Conservation (phyloP, 352 stramenopile species). For the Pythium dissimile region DNA sequence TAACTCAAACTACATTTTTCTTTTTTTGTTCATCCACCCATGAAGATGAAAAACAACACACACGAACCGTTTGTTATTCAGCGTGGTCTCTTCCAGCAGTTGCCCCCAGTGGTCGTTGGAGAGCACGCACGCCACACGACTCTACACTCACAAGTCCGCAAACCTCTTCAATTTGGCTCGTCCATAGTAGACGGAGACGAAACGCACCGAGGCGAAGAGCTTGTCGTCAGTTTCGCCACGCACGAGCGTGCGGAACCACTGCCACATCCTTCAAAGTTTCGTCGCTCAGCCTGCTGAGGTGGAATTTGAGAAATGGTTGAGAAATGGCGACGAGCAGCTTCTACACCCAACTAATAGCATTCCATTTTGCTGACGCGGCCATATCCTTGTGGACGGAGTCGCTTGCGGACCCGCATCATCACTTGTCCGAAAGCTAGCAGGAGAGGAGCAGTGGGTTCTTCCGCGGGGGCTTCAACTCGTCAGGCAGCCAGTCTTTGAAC, state of each 20-base stretch:
- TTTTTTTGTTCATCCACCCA: too few species aligned
- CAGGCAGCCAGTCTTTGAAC: too few species aligned
- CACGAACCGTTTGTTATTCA: slow-evolving; percentile 46
- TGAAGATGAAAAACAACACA: background rate
- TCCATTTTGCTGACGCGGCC: background rate
- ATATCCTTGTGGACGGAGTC: background rate
- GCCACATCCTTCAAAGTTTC: slow-evolving; percentile 34
- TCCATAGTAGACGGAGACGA: background rate
- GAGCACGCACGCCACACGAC: slow-evolving; percentile 57
- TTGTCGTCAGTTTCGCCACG: slow-evolving; percentile 39
- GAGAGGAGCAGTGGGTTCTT: too few species aligned
- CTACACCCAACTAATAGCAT: background rate
- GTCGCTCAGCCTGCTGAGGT: background rate
- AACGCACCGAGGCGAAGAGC: slow-evolving; percentile 23
- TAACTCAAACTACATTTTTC: too few species aligned
- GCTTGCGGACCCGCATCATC: too few species aligned
- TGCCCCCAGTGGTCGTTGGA: slow-evolving; percentile 63
- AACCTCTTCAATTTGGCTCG: background rate
- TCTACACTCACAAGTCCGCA: slow-evolving; percentile 24
- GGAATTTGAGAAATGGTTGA: background rate
- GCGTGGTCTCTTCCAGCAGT: slow-evolving; percentile 49
- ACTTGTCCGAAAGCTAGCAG: too few species aligned
- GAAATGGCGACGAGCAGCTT: background rate
- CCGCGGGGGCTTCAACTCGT: too few species aligned
- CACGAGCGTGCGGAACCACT: slow-evolving; percentile 54